Conservation (phyloP, 108 stramenopile species). For the Nitzschia sp. region DNA sequence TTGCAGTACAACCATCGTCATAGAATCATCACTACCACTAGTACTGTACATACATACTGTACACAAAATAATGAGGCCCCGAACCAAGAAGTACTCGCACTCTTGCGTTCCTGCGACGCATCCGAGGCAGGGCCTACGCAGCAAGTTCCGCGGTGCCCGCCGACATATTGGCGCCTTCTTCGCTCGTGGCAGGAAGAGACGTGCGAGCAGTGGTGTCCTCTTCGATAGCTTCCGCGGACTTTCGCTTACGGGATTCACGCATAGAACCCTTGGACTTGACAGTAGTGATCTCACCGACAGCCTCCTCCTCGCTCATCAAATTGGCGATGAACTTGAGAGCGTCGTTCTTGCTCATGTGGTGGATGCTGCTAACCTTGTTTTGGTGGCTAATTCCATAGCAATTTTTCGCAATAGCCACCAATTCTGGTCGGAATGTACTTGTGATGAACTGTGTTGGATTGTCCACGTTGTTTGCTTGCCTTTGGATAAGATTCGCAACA, state of each 20-base stretch:
- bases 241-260: conserved; percentile 39
- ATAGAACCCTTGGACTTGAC: conserved; percentile 14
- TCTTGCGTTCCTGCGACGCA: no score
- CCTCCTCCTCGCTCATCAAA: conserved; percentile 86
- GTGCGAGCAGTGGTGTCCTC: conserved; percentile 14
- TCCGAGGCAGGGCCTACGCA: no score
- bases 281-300: conserved; percentile 70
- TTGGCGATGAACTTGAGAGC: conserved; percentile 87
- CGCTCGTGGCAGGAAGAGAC: background rate
- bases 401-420: conserved; percentile 87
- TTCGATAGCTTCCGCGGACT: conserved; percentile 6
- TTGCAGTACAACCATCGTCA: no score
- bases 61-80: no score
- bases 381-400: conserved; percentile 90
- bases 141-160: background rate
- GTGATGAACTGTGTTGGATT: conserved; percentile 99
- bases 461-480: conserved; percentile 86
- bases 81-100: no score
- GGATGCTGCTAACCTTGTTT: conserved; percentile 85
- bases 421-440: conserved; percentile 98
- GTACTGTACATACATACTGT: no score
- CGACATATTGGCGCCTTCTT: background rate
- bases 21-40: no score
- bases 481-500: conserved; percentile 94
- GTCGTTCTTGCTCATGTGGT: conserved; percentile 81